Conservation (phyloP, 345 rosid genomes). For the Euphorbia lathyris region DNA sequence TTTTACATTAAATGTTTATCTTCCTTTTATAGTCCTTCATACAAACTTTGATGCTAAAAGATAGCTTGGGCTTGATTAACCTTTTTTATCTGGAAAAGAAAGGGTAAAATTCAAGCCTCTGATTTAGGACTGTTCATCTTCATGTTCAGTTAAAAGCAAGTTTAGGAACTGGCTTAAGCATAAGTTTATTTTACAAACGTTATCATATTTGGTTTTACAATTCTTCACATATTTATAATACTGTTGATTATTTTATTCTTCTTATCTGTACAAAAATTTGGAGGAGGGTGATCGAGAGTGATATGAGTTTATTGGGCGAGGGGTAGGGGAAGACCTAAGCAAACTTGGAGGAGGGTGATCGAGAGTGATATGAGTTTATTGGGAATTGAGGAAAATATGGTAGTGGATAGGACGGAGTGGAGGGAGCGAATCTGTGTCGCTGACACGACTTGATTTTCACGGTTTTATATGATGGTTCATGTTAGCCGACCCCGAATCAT, state of each 20-base stretch:
- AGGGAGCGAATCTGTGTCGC: no score
- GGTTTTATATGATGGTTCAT: no score
- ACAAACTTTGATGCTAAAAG: neutral
- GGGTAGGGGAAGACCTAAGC: no score
- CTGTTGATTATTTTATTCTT: neutral
- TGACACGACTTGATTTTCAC: no score
- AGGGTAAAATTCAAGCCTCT: neutral
- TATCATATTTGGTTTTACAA: neutral
- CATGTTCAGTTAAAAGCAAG: neutral
- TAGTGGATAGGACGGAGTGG: no score
- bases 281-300: no score
- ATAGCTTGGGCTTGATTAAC: neutral
- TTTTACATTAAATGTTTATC: neutral
- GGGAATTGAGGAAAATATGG: no score
- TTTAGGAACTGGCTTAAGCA: neutral
- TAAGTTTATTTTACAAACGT: neutral
- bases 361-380: no score
- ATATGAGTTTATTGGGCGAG: no score
- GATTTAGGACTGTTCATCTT: neutral
- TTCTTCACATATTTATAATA: neutral
- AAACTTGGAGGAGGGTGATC: no score
- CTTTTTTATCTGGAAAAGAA: neutral
- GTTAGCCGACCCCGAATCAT: no score
- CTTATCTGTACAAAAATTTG: no score
- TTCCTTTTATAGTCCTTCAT: neutral